A percentile compares a stretch with the other conserved stretches of the same genome.
These are phyloP conservation scores for Cyclotella atomus DNA, from an alignment of 108 stramenopile species.

Conservation along the genomic window DNA sequence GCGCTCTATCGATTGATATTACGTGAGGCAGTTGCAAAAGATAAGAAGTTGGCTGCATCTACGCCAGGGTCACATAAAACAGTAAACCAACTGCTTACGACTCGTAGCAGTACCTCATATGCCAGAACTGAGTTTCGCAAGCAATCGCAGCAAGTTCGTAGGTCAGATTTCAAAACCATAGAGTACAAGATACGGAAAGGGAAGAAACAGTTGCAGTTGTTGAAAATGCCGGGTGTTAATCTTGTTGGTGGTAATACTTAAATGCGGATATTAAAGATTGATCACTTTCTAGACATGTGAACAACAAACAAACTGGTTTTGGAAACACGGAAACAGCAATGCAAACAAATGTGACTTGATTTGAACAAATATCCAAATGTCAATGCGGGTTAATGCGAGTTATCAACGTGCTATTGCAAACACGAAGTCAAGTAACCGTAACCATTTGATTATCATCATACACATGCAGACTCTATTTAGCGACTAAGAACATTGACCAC, in stretches of 20 bases:
- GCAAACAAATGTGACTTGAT: no score
- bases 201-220: constrained; percentile 75
- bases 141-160: constrained; percentile 52
- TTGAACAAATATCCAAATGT: no score
- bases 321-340: no score
- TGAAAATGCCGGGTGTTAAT: constrained; percentile 86
- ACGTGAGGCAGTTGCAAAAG: constrained; percentile 76
- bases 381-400: no score
- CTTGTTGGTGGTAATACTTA: constrained; percentile 50
- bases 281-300: not conserved
- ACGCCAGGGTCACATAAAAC: not conserved
- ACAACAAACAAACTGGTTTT: not conserved
- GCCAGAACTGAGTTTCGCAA: constrained; percentile 70
- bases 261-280: not conserved
- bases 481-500: no score
- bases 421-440: no score
- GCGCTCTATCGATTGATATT: constrained; percentile 72
- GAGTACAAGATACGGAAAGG: constrained; percentile 84
- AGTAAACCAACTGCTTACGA: not conserved
- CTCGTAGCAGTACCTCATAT: constrained; percentile 49
- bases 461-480: no score
- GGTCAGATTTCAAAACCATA: constrained; percentile 79
- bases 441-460: no score
- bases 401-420: no score
- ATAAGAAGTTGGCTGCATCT: no score